A percentile compares a stretch with the other conserved stretches of the same genome.
These are phyloP conservation scores for Plenodomus lindquistii DNA, from an alignment of 2,329 filamentous ascomycete genomes.

Conservation along the genomic window DNA sequence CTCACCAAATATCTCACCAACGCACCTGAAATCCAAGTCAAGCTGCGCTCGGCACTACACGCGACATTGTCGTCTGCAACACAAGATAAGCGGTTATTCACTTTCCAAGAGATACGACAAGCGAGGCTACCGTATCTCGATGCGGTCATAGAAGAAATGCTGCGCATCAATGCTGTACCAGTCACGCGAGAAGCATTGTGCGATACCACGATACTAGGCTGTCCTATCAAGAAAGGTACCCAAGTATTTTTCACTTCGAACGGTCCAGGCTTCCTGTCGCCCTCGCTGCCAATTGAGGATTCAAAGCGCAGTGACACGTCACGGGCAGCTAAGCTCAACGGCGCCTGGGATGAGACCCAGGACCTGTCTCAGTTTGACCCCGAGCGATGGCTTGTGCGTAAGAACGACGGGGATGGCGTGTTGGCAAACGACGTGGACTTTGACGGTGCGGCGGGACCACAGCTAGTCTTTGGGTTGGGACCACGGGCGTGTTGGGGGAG, in stretches of 20 bases:
- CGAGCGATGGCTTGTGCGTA: slow-evolving; percentile 45
- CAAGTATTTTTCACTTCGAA: no score
- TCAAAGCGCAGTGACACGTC: no score
- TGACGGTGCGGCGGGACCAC: slow-evolving; percentile 24
- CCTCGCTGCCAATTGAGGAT: no score
- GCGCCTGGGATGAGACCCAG: no score
- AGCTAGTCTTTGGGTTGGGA: slow-evolving; percentile 29
- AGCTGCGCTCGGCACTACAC: slow-evolving; percentile 38
- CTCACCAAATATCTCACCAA: slow-evolving; percentile 46
- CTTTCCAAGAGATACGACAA: slow-evolving; percentile 36
- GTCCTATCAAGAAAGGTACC: no score
- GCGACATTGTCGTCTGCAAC: slow-evolving; percentile 26
- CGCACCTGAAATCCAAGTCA: slow-evolving; percentile 39
- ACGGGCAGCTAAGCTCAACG: no score
- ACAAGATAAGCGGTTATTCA: slow-evolving; percentile 24
- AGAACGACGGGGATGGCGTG: slow-evolving; percentile 12
- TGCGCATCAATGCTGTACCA: no score
- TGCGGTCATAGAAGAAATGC: slow-evolving; percentile 47
- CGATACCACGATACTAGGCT: no score
- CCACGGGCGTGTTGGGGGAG: slow-evolving; percentile 30
- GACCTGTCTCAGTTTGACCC: no score
- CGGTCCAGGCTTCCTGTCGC: no score
- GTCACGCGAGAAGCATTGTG: no score
- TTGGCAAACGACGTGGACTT: slow-evolving; percentile 11
- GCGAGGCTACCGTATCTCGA: slow-evolving; percentile 48